Evolutionary conservation across 2,329 filamentous ascomycete genomes (phyloP).

Genomic region (Ophiocordyceps polyrhachis-furcata): DNA sequence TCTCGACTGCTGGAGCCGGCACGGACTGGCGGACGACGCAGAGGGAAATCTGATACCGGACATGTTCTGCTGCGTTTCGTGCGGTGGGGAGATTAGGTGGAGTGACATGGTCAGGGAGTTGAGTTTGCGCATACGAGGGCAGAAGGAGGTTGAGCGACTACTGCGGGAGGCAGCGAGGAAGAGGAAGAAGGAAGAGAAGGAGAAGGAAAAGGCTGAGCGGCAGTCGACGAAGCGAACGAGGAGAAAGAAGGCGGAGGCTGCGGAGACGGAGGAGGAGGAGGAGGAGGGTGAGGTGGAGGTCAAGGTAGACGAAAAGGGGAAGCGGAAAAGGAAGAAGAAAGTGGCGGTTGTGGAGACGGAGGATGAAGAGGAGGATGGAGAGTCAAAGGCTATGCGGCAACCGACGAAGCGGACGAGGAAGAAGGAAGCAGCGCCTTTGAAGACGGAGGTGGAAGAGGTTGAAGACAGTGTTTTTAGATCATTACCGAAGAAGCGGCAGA

Average conservation of each 20-base stretch:
- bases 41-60: conserved; percentile 41
- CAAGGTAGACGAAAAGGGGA: too few species aligned
- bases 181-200: not conserved
- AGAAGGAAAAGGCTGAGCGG: not conserved
- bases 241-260: not conserved
- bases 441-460: too few species aligned
- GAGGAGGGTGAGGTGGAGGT: too few species aligned
- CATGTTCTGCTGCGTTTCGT: conserved; percentile 52
- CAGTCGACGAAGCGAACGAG: not conserved
- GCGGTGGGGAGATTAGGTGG: conserved; percentile 47
- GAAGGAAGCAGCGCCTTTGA: too few species aligned
- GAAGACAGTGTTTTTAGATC: too few species aligned
- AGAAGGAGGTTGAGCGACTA: conserved; percentile 50
- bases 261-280: too few species aligned
- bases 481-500: too few species aligned
- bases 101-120: conserved; percentile 65
- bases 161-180: conserved; percentile 15
- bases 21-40: conserved; percentile 23
- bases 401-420: too few species aligned
- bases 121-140: conserved; percentile 51
- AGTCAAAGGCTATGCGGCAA: too few species aligned
- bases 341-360: too few species aligned
- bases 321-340: too few species aligned
- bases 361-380: too few species aligned
- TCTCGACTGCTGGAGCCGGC: conserved; percentile 37